Evolutionary conservation across 1,139 yeast species (phyloP).

Genomic region (Taiozyma sp.): DNA sequence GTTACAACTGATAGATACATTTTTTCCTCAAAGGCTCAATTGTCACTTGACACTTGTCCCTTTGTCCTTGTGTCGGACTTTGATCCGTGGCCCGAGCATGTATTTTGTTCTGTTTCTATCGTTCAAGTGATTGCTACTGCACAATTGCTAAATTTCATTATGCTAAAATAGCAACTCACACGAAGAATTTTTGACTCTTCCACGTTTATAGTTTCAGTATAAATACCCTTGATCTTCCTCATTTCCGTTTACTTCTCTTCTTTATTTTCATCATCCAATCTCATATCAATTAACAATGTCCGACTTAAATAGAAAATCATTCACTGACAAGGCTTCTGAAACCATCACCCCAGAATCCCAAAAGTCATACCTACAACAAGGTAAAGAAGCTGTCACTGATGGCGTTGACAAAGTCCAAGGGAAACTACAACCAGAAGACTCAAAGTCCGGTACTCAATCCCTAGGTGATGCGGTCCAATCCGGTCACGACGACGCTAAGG

Average conservation of each 20-base stretch:
- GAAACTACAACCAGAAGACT: constrained; percentile 51
- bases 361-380: constrained; percentile 60
- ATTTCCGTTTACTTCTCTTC: no score
- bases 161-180: not conserved
- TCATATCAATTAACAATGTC: constrained; percentile 42
- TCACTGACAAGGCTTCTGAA: constrained; percentile 66
- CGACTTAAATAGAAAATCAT: constrained; percentile 74
- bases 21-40: no score
- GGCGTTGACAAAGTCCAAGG: constrained; percentile 60
- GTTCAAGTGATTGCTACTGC: not conserved
- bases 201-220: not conserved
- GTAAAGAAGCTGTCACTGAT: constrained; percentile 69
- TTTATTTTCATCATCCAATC: not conserved
- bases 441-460: constrained; percentile 67
- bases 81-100: no score
- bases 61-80: no score
- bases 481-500: constrained; percentile 49
- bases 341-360: constrained; percentile 67
- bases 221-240: not conserved
- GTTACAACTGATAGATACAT: no score
- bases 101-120: no score
- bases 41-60: no score
- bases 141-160: not conserved
- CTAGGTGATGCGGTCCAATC: constrained; percentile 51
- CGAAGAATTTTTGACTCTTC: not conserved